Conservation (phyloP, 2,329 filamentous ascomycete genomes). For the Colletotrichum lini region DNA sequence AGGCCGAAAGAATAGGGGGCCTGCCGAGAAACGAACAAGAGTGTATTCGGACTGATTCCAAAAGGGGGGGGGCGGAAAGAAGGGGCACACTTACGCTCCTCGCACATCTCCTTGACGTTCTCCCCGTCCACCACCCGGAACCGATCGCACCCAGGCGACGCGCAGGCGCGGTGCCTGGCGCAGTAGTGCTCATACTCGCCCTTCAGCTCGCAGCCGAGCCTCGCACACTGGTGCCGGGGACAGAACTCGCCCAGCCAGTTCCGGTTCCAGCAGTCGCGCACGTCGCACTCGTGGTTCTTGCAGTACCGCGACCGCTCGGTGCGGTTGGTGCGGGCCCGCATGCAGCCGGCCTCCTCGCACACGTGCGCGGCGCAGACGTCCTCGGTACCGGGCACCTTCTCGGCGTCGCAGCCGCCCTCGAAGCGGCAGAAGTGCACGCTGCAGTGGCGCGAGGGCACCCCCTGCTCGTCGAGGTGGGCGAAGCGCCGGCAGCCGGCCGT, state of each 20-base stretch:
- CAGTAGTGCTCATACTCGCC: constrained; percentile 44
- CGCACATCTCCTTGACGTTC: constrained; percentile 41
- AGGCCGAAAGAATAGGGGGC: no score
- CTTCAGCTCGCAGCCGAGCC: constrained; percentile 47
- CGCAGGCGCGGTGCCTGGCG: constrained; percentile 43
- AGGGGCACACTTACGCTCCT: constrained; percentile 45
- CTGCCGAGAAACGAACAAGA: no score
- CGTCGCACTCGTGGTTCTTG: constrained; percentile 48
- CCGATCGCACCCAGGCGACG: constrained; percentile 31
- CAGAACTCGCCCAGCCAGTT: constrained; percentile 45
- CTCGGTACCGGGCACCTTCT: constrained; percentile 38
- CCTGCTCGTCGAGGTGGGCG: constrained; percentile 48
- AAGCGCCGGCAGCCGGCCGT: constrained; percentile 45
- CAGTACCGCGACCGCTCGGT: constrained; percentile 38
- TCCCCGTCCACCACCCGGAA: constrained; percentile 35
- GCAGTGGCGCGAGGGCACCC: constrained; percentile 47
- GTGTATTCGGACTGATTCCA: no score
- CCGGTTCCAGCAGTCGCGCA: constrained; percentile 44
- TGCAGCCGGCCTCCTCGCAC: constrained; percentile 46
- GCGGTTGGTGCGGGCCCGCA: constrained; percentile 34
- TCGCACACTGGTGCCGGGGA: constrained; percentile 47
- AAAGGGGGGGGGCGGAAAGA: not conserved
- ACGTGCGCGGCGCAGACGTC: constrained; percentile 45
- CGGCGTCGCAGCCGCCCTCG: constrained; percentile 45
- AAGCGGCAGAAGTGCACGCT: constrained; percentile 49